phyloP scores from a whole-genome alignment of 2,329 filamentous ascomycete species.

The Cercospora sojina region DNA sequence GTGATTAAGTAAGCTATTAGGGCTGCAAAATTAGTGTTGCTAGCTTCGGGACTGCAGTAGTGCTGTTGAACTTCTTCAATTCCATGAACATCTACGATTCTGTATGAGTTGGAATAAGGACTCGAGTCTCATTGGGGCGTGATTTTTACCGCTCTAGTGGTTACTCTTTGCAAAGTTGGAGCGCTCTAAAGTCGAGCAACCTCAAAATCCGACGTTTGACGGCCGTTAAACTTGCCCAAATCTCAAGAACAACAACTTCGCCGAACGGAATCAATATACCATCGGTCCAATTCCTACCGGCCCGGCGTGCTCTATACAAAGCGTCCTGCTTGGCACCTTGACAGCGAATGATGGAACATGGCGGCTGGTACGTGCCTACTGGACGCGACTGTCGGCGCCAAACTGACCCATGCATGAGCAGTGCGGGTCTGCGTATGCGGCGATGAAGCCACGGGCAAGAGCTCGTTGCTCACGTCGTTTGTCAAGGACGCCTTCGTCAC shows the following conservation, averaged over 20 bases:
- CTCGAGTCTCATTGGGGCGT: neutral
- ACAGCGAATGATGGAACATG: conserved; percentile 21
- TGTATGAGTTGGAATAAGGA: neutral
- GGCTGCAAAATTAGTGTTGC: conserved; percentile 41
- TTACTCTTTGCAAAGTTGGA: neutral
- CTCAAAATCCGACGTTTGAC: neutral
- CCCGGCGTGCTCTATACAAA: neutral
- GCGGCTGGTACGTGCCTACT: conserved; percentile 54
- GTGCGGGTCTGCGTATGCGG: conserved; percentile 96
- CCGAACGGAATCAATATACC: neutral
- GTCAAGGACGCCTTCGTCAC: conserved; percentile 97
- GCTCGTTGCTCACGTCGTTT: conserved; percentile 68
- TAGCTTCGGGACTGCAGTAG: neutral
- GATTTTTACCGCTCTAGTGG: neutral
- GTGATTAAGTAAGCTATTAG: neutral
- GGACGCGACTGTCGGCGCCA: conserved; percentile 47
- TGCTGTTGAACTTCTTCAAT: neutral
- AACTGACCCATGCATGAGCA: conserved; percentile 32
- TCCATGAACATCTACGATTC: neutral
- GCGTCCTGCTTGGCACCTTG: neutral
- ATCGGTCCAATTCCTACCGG: neutral
- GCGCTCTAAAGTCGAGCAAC: neutral
- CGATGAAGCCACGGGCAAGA: conserved; percentile 94
- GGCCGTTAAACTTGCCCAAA: neutral
- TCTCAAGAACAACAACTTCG: neutral